Evolutionary conservation across 305 asterid genomes (phyloP).

Genomic region (Striga hermonthica): DNA sequence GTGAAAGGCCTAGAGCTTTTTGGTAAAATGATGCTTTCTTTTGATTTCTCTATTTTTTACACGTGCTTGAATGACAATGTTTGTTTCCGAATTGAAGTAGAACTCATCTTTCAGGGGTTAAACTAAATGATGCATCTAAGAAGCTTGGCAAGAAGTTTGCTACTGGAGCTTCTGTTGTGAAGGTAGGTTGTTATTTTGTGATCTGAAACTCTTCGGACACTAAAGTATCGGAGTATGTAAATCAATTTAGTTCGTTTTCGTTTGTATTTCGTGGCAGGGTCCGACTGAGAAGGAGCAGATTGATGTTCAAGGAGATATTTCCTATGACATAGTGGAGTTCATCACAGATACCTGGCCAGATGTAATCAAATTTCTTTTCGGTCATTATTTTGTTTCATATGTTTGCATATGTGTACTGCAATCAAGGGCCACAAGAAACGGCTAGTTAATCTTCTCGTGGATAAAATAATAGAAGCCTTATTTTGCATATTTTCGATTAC

Average conservation of each 20-base stretch:
- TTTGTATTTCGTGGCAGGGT: constrained; percentile 51
- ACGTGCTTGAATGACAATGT: constrained; percentile 15
- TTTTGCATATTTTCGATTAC: background rate
- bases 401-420: background rate
- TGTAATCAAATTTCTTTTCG: constrained; percentile 49
- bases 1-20: constrained; percentile 93
- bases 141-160: constrained; percentile 98
- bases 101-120: constrained; percentile 57
- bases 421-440: no score
- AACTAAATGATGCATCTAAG: constrained; percentile 93
- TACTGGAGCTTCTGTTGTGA: constrained; percentile 96
- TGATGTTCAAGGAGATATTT: constrained; percentile 98
- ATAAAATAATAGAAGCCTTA: no score
- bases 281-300: constrained; percentile 98
- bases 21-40: constrained; percentile 49
- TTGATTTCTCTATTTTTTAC: constrained; percentile 20
- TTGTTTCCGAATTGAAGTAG: constrained; percentile 13
- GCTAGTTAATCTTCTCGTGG: no score
- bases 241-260: no score
- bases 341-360: constrained; percentile 93
- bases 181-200: constrained; percentile 46
- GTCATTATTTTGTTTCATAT: constrained; percentile 15
- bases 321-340: constrained; percentile 91
- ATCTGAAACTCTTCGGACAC: constrained; percentile 13
- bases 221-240: constrained; percentile 12